Percentiles rank a stretch among this genome's conserved stretches.
These are phyloP conservation scores for Trichoderma koningii DNA, from an alignment of 2,329 filamentous ascomycete species.

Conservation along the genomic window DNA sequence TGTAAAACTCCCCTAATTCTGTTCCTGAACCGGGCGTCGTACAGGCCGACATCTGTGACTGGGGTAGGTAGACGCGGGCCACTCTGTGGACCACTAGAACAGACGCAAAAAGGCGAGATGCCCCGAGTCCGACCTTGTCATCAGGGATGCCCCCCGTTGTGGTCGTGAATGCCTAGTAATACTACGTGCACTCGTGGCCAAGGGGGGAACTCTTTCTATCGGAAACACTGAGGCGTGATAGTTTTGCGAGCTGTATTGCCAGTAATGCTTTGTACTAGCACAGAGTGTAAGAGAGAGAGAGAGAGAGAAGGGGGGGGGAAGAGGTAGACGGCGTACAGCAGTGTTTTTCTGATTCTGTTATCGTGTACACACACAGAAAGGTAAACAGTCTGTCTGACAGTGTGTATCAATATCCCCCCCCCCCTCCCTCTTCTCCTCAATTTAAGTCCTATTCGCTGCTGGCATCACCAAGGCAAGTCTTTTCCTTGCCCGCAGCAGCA, in stretches of 20 bases:
- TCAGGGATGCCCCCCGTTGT: background rate
- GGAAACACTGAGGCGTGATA: slow-evolving; percentile 19
- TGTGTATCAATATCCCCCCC: too few species aligned
- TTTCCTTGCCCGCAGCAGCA: too few species aligned
- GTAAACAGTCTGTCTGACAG: too few species aligned
- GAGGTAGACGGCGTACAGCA: background rate
- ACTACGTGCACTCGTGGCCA: background rate
- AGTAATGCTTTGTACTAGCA: background rate
- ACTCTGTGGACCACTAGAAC: background rate
- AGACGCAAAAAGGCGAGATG: slow-evolving; percentile 5
- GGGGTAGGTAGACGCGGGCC: background rate
- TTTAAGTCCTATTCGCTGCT: background rate
- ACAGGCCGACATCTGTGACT: background rate
- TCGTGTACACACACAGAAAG: too few species aligned
- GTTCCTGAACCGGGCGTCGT: too few species aligned
- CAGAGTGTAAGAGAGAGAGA: background rate
- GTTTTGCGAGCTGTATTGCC: slow-evolving; percentile 8
- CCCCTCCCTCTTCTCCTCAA: too few species aligned
- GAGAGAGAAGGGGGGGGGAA: background rate
- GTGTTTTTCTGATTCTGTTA: background rate
- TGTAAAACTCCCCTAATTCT: background rate
- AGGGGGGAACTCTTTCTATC: background rate
- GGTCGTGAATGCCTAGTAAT: background rate
- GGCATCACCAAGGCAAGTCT: background rate
- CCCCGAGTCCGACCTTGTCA: slow-evolving; percentile 12